phyloP scores from a whole-genome alignment of 352 stramenopile species.

The Phytophthora citricola region DNA sequence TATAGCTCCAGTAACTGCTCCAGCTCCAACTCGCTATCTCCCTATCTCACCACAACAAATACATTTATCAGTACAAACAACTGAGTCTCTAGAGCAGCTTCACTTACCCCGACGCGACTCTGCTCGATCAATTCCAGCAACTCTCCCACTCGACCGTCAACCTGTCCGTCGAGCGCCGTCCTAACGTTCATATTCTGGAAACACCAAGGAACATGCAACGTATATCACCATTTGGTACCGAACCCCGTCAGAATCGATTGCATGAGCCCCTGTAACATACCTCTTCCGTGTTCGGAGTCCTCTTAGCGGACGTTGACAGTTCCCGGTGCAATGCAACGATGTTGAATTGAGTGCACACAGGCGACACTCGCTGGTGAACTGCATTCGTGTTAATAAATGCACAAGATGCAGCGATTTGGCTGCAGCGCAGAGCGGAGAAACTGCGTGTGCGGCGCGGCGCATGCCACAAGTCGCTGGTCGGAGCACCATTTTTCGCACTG shows the following conservation, averaged over 20 bases:
- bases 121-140: constrained; percentile 29
- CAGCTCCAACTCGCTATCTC: constrained; percentile 18
- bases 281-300: no score
- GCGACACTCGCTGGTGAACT: neutral
- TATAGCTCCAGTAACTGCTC: constrained; percentile 31
- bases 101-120: constrained; percentile 26
- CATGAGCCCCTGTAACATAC: no score
- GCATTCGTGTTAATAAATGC: neutral
- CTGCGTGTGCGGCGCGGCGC: constrained; percentile 12
- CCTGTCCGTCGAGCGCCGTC: neutral
- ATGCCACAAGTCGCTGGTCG: constrained; percentile 18
- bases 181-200: neutral
- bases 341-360: neutral
- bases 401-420: neutral
- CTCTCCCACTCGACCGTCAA: constrained; percentile 9
- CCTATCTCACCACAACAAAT: constrained; percentile 7
- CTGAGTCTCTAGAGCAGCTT: neutral
- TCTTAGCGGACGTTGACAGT: constrained; percentile 10
- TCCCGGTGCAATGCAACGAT: neutral
- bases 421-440: constrained; percentile 6
- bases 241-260: no score
- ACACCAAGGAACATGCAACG: neutral
- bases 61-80: neutral
- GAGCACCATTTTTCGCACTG: constrained; percentile 5
- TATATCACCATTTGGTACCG: neutral